phyloP scores from a whole-genome alignment of 2,329 filamentous ascomycete genomes.

The Aspergillus intermedius region DNA sequence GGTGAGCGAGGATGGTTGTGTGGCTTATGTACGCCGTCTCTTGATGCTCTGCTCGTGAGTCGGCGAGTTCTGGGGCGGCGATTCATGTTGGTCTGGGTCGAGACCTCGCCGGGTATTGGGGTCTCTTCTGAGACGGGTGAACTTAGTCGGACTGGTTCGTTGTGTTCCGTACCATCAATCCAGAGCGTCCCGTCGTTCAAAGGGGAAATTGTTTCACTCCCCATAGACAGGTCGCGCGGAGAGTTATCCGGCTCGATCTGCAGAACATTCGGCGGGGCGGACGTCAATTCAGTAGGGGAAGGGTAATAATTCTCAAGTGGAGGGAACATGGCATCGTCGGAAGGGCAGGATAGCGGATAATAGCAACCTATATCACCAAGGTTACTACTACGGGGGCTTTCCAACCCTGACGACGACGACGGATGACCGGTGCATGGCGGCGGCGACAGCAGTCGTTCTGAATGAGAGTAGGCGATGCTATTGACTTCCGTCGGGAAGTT shows the following conservation, averaged over 20 bases:
- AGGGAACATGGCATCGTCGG: slow-evolving; percentile 13
- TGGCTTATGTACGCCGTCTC: neutral
- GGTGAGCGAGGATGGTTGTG: neutral
- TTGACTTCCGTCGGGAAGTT: neutral
- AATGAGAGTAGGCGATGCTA: neutral
- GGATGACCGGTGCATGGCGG: slow-evolving; percentile 16
- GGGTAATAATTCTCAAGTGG: slow-evolving; percentile 11
- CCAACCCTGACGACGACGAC: slow-evolving; percentile 18
- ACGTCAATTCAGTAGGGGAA: slow-evolving; percentile 9
- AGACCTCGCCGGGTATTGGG: neutral
- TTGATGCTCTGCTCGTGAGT: neutral
- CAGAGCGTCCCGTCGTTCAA: neutral
- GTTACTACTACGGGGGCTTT: slow-evolving; percentile 17
- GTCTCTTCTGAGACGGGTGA: neutral
- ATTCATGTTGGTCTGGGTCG: too few relatives aligned
- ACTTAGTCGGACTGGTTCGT: neutral
- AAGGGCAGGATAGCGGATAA: slow-evolving; percentile 10
- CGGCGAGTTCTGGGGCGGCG: neutral
- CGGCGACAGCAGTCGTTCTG: slow-evolving; percentile 4
- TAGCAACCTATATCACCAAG: slow-evolving; percentile 11
- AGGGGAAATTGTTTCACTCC: slow-evolving; percentile 4
- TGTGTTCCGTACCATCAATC: neutral
- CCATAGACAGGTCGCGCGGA: slow-evolving; percentile 8
- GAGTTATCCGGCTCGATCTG: slow-evolving; percentile 6
- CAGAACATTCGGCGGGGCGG: slow-evolving; percentile 3